Evolutionary conservation across 78 protist genomes (phyloP).

Genomic region (Dictyostelium purpureum): DNA sequence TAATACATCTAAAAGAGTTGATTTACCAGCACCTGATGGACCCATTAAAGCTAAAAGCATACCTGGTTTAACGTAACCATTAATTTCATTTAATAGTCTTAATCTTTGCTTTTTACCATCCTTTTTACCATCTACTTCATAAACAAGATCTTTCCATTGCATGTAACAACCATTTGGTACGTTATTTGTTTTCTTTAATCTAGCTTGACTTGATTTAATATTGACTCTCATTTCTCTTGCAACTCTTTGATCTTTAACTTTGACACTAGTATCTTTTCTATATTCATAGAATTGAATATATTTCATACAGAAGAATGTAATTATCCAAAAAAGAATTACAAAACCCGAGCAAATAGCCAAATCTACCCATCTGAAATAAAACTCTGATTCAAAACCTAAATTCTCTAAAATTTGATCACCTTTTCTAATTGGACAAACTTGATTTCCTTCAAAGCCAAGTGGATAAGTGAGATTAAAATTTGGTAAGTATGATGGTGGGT

Average conservation of each 20-base stretch:
- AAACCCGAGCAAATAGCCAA: not conserved
- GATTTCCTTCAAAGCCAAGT: conserved; percentile 33
- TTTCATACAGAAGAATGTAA: not conserved
- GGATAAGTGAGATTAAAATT: conserved; percentile 27
- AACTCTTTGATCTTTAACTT: not conserved
- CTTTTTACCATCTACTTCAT: conserved; percentile 40
- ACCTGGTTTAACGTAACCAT: conserved; percentile 80
- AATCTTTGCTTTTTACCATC: not conserved
- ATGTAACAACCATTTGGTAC: conserved; percentile 23
- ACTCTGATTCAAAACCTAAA: not conserved
- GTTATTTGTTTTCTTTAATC: conserved; percentile 60
- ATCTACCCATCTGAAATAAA: conserved; percentile 21
- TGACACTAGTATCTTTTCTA: not conserved
- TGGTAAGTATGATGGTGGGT: conserved; percentile 34
- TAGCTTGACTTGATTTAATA: too few relatives aligned
- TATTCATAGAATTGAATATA: not conserved
- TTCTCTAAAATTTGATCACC: conserved; percentile 41
- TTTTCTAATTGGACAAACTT: conserved; percentile 48
- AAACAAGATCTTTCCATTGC: conserved; percentile 23
- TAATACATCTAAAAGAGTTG: conserved; percentile 84
- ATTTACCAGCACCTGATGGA: conserved; percentile 89
- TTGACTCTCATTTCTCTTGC: too few relatives aligned
- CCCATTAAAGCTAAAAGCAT: conserved; percentile 86
- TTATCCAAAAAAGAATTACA: not conserved
- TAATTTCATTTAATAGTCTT: conserved; percentile 18